Percentiles rank a stretch among this genome's conserved stretches.
Conservation (phyloP, 2,329 filamentous ascomycete genomes). For the Fusarium paranaense region DNA sequence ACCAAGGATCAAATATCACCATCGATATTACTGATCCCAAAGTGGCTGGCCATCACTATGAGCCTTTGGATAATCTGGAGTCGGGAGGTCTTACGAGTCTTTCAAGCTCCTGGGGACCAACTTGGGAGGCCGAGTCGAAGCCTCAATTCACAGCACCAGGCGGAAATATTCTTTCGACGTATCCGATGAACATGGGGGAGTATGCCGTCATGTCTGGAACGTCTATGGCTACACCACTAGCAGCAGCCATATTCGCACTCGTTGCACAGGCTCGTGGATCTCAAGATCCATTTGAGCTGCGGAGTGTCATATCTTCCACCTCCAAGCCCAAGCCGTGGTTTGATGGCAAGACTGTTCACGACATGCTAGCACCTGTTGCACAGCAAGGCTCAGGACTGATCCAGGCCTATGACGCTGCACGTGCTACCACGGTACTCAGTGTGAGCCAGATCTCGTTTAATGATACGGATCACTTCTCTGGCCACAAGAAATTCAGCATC, state of each 20-base stretch:
- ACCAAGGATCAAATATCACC: neutral
- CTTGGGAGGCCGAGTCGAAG: neutral
- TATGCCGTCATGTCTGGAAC: neutral
- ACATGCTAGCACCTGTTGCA: neutral
- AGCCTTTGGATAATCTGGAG: neutral
- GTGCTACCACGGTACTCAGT: neutral
- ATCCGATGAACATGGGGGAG: neutral
- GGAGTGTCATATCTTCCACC: neutral
- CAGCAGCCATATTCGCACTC: neutral
- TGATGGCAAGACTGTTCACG: neutral
- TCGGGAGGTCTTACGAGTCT: neutral
- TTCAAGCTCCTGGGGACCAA: neutral
- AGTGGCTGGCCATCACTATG: neutral
- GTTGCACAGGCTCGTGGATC: neutral
- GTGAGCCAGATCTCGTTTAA: constrained; percentile 1
- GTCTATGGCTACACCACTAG: neutral
- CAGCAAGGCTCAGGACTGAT: neutral
- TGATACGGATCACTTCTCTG: constrained; percentile 1
- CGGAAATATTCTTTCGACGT: neutral
- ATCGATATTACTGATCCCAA: neutral
- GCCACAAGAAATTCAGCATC: neutral
- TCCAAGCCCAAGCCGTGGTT: neutral
- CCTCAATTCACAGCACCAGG: constrained; percentile 3
- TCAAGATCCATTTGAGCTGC: neutral
- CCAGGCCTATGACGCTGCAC: neutral